Evolutionary conservation across 2,329 filamentous ascomycete genomes (phyloP), one percentile per base, ranked within the genome.

Genomic region (Colletotrichum sp.): DNA sequence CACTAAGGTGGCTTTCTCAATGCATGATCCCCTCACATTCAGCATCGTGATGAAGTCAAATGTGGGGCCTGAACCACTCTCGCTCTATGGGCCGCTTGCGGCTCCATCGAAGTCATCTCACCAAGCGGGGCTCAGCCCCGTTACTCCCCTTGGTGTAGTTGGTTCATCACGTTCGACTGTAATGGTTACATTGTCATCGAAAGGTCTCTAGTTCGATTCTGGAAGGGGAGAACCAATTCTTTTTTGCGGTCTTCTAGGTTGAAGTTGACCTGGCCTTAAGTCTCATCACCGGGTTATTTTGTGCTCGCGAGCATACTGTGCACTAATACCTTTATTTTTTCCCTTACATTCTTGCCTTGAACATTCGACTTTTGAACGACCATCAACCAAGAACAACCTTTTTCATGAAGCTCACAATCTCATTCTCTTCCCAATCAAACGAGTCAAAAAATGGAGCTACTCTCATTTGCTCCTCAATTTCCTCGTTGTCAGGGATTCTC

Each of bases 391-490:
- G 36, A 39, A 39, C 16, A 39, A 9, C 2, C 7, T 59, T 71
- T 18, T 72, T 59, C 30, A 72, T 67, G 6, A 67, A 72, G 32
- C 24, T 32, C 16, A 72, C 26, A 10, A 59, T 43, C 32, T 67
- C 61, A 26, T 57, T 66, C 21, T 67, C 60, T 8, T 21, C 36
- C 21, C 52, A 24, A 6, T 57, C 68, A 24, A 71, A 71, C 9
- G 36, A 48, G 18, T 65, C 59, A 55, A 48, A 43, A 16, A 67
- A 67, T 4, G 30, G 16, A 21, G 55, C 61, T 9, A 66, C 30
- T n/a, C 57, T 24, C 9, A 71, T 21, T 16, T 30, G 5, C 13
- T 24, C 24, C 39, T 71, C 59, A 18, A 71, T 55, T n/a, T 36
- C 59, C 6, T 71, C 68, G 7, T 7, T 16, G 34, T 55, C 28